Evolutionary conservation across 1,139 yeast genomes (phyloP).

Genomic region (Zhuliangozyma parablackwelliae): DNA sequence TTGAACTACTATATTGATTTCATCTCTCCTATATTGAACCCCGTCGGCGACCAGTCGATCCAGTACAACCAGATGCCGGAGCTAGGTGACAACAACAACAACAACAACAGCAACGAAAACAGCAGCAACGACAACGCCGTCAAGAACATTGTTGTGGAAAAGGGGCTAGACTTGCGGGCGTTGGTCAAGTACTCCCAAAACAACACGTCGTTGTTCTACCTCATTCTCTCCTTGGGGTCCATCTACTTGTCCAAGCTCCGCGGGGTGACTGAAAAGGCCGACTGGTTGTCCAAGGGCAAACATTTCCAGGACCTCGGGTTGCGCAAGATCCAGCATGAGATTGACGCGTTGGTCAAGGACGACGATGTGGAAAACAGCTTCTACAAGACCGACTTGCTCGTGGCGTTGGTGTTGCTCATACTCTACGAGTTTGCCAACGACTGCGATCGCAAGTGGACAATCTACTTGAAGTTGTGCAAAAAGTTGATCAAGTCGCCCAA

Average conservation of each 20-base stretch:
- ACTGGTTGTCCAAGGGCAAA: conserved; percentile 17
- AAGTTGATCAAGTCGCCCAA: conserved; percentile 14
- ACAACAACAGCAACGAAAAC: not conserved
- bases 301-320: conserved; percentile 17
- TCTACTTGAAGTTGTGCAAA: conserved; percentile 19
- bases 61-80: conserved; percentile 9
- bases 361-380: conserved; percentile 1
- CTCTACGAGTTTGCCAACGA: conserved; percentile 27
- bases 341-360: conserved; percentile 6
- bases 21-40: conserved; percentile 26
- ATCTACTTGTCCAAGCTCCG: conserved; percentile 19
- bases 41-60: conserved; percentile 16
- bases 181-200: conserved; percentile 23
- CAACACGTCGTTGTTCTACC: conserved; percentile 20
- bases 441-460: conserved; percentile 23
- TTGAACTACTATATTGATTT: conserved; percentile 22
- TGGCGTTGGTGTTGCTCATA: conserved; percentile 21
- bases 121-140: conserved; percentile 2
- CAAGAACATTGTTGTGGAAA: conserved; percentile 15
- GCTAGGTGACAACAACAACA: no score
- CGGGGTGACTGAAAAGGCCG: conserved; percentile 7
- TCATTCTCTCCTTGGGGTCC: conserved; percentile 23
- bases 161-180: conserved; percentile 19
- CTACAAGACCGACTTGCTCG: conserved; percentile 16
- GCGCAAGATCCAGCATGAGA: conserved; percentile 8